phyloP scores from a whole-genome alignment of 2,329 filamentous ascomycete species.

The Aspergillus neoniger region DNA sequence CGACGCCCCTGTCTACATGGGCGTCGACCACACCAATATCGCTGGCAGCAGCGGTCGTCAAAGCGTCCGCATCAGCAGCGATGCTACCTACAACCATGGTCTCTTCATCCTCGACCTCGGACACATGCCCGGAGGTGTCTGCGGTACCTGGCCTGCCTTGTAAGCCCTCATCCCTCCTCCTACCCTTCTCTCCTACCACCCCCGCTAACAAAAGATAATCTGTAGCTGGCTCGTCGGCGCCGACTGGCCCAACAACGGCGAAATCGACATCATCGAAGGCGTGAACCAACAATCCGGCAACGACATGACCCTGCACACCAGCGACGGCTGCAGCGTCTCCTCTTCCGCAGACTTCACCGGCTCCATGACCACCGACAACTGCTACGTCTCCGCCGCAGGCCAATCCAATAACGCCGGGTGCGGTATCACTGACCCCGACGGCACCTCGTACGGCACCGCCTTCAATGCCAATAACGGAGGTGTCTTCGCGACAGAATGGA shows the following conservation, averaged over 20 bases:
- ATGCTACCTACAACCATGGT: slow-evolving; percentile 63
- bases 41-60: slow-evolving; percentile 62
- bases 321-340: slow-evolving; percentile 59
- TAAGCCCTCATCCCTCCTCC: slow-evolving; percentile 38
- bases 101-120: slow-evolving; percentile 71
- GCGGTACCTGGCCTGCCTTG: slow-evolving; percentile 72
- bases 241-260: slow-evolving; percentile 70
- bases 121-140: slow-evolving; percentile 71
- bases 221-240: slow-evolving; percentile 60
- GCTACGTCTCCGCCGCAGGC: slow-evolving; percentile 52
- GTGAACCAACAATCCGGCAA: slow-evolving; percentile 65
- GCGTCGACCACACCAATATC: slow-evolving; percentile 64
- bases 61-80: slow-evolving; percentile 71
- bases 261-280: slow-evolving; percentile 81
- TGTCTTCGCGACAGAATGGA: slow-evolving; percentile 78
- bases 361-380: slow-evolving; percentile 56
- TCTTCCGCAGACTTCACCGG: slow-evolving; percentile 50
- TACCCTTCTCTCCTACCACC: not conserved
- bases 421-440: slow-evolving; percentile 53
- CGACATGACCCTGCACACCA: slow-evolving; percentile 69
- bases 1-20: slow-evolving; percentile 62
- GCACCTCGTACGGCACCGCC: slow-evolving; percentile 61
- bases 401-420: slow-evolving; percentile 61
- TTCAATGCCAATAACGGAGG: slow-evolving; percentile 73
- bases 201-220: not conserved